phyloP scores from a whole-genome alignment of 495 filamentous ascomycete species.

The Lepraria neglecta region DNA sequence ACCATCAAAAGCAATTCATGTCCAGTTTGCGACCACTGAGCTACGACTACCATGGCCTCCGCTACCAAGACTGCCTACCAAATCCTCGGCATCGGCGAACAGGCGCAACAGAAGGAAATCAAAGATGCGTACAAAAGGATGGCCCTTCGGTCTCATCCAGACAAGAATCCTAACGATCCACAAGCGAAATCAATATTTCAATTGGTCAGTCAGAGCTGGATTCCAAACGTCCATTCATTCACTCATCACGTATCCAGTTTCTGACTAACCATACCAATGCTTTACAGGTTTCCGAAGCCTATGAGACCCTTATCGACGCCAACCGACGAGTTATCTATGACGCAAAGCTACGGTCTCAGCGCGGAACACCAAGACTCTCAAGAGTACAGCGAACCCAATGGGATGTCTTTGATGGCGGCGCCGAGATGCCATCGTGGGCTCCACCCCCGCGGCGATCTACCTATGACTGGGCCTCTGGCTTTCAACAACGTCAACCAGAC shows the following conservation, averaged over 20 bases:
- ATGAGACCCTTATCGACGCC: slow-evolving; percentile 2
- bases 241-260: background rate
- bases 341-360: slow-evolving; percentile 3
- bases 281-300: slow-evolving; percentile 2
- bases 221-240: background rate
- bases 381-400: background rate
- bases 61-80: background rate
- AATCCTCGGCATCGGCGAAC: background rate
- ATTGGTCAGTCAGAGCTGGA: background rate
- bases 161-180: slow-evolving; percentile 13
- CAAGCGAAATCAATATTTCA: slow-evolving; percentile 6
- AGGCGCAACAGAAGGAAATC: background rate
- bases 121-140: slow-evolving; percentile 2
- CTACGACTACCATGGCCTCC: background rate
- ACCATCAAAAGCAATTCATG: background rate
- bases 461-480: too few relatives aligned
- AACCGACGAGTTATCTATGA: background rate
- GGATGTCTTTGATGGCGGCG: background rate
- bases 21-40: background rate
- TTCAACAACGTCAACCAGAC: too few relatives aligned
- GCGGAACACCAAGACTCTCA: background rate
- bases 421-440: background rate
- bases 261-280: background rate
- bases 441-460: background rate
- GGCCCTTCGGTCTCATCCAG: slow-evolving; percentile 1